phyloP scores from a whole-genome alignment of 2,329 filamentous ascomycete species.

The Botrytis aclada region DNA sequence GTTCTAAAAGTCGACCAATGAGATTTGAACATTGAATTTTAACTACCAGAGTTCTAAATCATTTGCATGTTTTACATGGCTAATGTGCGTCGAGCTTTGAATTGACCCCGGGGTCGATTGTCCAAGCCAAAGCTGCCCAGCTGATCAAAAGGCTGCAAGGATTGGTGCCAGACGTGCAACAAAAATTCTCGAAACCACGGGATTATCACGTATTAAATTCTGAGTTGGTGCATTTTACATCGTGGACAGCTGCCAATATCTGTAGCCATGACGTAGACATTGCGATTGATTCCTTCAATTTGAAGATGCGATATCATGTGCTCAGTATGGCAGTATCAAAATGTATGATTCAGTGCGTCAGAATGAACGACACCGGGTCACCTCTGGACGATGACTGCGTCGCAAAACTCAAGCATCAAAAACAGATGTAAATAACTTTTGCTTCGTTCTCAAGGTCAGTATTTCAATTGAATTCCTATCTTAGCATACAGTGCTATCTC shows the following conservation, averaged over 20 bases:
- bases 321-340: not conserved
- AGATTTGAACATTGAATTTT: not conserved
- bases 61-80: not conserved
- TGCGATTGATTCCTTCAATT: not conserved
- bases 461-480: not conserved
- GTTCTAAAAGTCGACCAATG: not conserved
- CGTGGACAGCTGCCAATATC: not conserved
- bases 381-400: not conserved
- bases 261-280: not conserved
- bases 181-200: not conserved
- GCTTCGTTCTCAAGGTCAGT: not conserved
- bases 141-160: not conserved
- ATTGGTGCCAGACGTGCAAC: not conserved
- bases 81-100: not conserved
- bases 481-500: not conserved
- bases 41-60: not conserved
- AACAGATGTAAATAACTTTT: not conserved
- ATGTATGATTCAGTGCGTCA: not conserved
- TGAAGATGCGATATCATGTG: not conserved
- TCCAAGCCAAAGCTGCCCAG: not conserved
- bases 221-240: not conserved
- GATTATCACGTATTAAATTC: not conserved
- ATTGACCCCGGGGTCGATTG: not conserved
- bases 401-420: not conserved
- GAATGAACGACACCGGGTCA: not conserved